A percentile compares a stretch with the other conserved stretches of the same genome.
Evolutionary conservation across 495 filamentous ascomycete species (phyloP).

Genomic region (Aspergillus asperescens): DNA sequence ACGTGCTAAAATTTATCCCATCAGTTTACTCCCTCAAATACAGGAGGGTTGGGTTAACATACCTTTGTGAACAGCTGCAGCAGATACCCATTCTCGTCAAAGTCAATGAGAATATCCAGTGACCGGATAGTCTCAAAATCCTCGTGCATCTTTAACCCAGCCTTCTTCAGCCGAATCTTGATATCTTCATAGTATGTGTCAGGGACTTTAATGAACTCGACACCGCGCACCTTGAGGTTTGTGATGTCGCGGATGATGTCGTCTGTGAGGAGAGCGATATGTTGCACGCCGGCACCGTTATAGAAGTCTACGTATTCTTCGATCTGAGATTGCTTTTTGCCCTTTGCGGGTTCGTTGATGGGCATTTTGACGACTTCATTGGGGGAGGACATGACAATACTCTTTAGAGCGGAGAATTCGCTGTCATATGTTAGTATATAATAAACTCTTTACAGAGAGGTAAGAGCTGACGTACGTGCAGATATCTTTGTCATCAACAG

Average conservation of each 20-base stretch:
- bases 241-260: conserved; percentile 72
- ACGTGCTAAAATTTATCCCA: conserved; percentile 61
- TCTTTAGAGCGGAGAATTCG: conserved; percentile 78
- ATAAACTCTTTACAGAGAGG: no score
- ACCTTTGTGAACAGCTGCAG: conserved; percentile 81
- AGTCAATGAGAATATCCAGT: conserved; percentile 83
- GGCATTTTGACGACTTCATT: conserved; percentile 88
- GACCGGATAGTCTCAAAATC: conserved; percentile 66
- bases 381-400: conserved; percentile 81
- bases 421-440: conserved; percentile 19
- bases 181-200: conserved; percentile 77
- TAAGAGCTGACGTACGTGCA: conserved; percentile 50
- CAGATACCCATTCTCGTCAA: conserved; percentile 83
- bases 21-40: neutral
- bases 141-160: conserved; percentile 56
- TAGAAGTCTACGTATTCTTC: conserved; percentile 91
- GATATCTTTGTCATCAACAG: conserved; percentile 80
- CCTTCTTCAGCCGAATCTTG: conserved; percentile 55
- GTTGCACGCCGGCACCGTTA: conserved; percentile 79
- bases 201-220: conserved; percentile 86
- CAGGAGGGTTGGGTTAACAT: conserved; percentile 18
- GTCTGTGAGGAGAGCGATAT: conserved; percentile 75
- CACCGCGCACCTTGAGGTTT: conserved; percentile 69
- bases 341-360: conserved; percentile 89
- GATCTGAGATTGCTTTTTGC: conserved; percentile 82